These are phyloP conservation scores for Trichothecium roseum DNA, from an alignment of 2,329 filamentous ascomycete genomes.

Conservation along the genomic window DNA sequence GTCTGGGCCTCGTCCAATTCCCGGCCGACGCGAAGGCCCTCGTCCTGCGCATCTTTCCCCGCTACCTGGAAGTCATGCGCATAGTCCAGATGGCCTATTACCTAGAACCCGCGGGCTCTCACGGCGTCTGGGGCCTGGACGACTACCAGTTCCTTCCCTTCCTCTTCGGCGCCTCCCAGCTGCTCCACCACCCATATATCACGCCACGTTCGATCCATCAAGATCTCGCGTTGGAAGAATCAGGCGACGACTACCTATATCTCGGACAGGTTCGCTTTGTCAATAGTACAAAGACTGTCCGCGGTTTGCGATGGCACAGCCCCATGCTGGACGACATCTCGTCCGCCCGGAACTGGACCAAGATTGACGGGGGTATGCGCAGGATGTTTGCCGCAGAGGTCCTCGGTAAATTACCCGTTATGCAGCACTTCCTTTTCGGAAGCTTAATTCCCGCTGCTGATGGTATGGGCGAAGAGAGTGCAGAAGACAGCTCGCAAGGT, in stretches of 20 bases:
- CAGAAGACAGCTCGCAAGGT: conserved; percentile 33
- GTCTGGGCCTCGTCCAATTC: conserved; percentile 50
- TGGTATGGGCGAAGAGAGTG: conserved; percentile 65
- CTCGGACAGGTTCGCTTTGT: conserved; percentile 89
- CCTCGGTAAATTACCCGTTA: conserved; percentile 84
- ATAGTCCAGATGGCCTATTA: conserved; percentile 86
- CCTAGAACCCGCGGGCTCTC: conserved; percentile 89
- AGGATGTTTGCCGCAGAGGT: conserved; percentile 96
- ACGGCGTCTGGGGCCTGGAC: conserved; percentile 95
- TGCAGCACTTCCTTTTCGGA: conserved; percentile 97
- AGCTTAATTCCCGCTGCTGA: conserved; percentile 69
- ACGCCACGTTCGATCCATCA: conserved; percentile 80
- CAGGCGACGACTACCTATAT: conserved; percentile 74
- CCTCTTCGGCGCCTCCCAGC: conserved; percentile 84
- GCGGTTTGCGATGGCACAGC: conserved; percentile 88
- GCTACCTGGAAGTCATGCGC: conserved; percentile 82
- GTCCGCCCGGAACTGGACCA: conserved; percentile 77
- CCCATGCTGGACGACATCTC: conserved; percentile 99
- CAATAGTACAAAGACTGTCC: conserved; percentile 92
- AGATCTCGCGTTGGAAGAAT: conserved; percentile 77
- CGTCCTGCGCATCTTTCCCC: conserved; percentile 67
- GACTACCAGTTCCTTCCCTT: conserved; percentile 97
- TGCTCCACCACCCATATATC: conserved; percentile 73
- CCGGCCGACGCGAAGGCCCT: conserved; percentile 60
- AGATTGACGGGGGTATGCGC: conserved; percentile 90